phyloP scores from a whole-genome alignment of 2,329 filamentous ascomycete genomes.

The Microdochium trichocladiopsis region DNA sequence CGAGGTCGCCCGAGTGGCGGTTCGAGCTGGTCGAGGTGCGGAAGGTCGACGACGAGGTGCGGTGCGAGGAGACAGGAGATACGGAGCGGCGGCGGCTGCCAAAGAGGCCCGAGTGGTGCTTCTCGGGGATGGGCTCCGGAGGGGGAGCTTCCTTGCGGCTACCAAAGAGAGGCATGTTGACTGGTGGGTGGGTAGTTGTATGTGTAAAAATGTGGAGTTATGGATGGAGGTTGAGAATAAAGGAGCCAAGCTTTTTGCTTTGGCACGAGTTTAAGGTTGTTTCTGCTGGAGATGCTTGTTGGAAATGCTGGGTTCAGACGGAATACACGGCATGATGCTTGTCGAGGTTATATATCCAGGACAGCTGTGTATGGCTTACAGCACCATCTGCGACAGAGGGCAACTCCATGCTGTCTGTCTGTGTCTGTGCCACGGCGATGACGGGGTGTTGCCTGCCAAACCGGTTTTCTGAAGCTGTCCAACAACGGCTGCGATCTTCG shows the following conservation, averaged over 20 bases:
- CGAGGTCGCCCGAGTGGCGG: slow-evolving; percentile 4
- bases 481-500: neutral
- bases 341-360: no score
- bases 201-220: neutral
- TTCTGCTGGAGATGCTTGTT: no score
- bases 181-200: neutral
- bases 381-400: neutral
- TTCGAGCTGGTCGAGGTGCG: slow-evolving; percentile 9
- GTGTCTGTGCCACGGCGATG: no score
- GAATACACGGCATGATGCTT: no score
- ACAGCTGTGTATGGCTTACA: no score
- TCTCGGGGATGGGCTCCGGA: slow-evolving; percentile 25
- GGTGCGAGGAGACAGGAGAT: slow-evolving; percentile 6
- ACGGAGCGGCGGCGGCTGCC: slow-evolving; percentile 27
- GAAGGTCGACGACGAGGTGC: slow-evolving; percentile 12
- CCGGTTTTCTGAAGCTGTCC: neutral
- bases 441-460: neutral
- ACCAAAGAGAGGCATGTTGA: slow-evolving; percentile 22
- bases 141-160: slow-evolving; percentile 12
- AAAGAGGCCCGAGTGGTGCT: slow-evolving; percentile 26
- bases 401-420: neutral
- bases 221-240: neutral
- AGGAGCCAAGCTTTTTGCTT: neutral
- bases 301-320: no score
- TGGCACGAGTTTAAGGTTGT: neutral